Base-by-base conservation (phyloP, 108 stramenopile species). In the Licmophora abbreviata region DNA sequence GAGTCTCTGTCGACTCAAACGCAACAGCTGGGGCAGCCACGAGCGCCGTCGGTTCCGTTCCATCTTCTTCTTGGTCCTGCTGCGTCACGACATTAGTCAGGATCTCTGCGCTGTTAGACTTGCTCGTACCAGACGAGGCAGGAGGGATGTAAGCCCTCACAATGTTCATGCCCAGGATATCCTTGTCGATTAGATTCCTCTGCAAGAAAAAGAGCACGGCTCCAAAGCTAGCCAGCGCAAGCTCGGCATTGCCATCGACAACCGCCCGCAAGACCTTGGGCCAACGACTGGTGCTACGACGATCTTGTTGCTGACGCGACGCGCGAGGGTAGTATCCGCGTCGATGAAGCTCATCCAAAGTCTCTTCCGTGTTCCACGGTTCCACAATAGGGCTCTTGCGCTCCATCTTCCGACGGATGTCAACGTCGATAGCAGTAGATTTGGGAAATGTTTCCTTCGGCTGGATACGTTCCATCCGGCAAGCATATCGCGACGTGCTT, bases 151-250 rank as follows among this genome's bases (percentile, higher is more conserved):
- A 94, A 2, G 89, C 84, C 43, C 76, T 88, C 29, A 95, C 77
- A 12, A 81, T 73, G n/a, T 76, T 81, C 93, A 96, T 91, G 48
- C 75, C 76, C 42, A 97, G 50, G 29, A 98, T 88, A 36, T 94
- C 95, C 25, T 60, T 68, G 70, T 98, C 96, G 36, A 97, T 78
- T 37, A 98, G 68, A 57, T 77, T 78, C 17, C 93, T 74, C 60
- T 90, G 89, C n/a, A 95, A 74, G 63, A 92, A 92, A 60, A 65
- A 93, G 25, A 94, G 56, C 11, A 74, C 81, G 18, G 92, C 95
- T 9, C 95, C 97, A 55, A 95, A 75, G 17, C 92, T 82, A 0
- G 83, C 64, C 0, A 95, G 43, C 15, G 85, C 91, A 48, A 94
- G 55, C 14, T 63, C 54, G 9, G 92, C 92, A 8, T 73, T 68